Conservation (phyloP, 2,329 filamentous ascomycete species). For the Xylaria sp. region DNA sequence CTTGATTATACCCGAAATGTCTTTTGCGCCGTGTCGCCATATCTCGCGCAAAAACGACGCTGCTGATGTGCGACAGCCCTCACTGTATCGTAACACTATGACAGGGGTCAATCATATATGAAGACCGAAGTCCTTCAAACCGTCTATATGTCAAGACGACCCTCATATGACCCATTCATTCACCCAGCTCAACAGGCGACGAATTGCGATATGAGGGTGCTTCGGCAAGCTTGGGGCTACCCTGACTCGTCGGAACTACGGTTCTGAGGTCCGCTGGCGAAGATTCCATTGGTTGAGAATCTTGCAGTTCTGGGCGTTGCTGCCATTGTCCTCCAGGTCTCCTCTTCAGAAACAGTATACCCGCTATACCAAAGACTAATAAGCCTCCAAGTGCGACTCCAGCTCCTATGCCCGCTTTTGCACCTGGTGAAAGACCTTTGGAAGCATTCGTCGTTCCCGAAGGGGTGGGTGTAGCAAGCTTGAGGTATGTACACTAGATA, state of each 20-base stretch:
- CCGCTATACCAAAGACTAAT: not conserved
- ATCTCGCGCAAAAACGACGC: too few relatives aligned
- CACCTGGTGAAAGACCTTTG: constrained; percentile 5
- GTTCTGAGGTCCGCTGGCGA: not conserved
- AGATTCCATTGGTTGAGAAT: not conserved
- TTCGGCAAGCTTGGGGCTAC: not conserved
- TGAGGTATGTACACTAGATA: not conserved
- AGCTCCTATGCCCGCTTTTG: constrained; percentile 24
- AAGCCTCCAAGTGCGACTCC: constrained; percentile 18
- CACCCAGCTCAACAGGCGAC: not conserved
- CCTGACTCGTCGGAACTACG: not conserved
- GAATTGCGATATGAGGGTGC: not conserved
- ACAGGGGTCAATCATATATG: too few relatives aligned
- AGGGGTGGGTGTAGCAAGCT: not conserved
- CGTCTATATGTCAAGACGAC: not conserved
- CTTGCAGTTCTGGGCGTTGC: not conserved
- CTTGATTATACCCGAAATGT: too few relatives aligned
- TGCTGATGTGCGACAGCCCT: too few relatives aligned
- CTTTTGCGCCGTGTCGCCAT: too few relatives aligned
- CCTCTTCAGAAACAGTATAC: not conserved
- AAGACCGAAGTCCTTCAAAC: not conserved
- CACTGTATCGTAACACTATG: too few relatives aligned
- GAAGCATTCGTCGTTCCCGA: not conserved
- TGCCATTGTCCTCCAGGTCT: not conserved
- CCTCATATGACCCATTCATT: not conserved